These are phyloP conservation scores for Ambrosiella cleistominuta DNA, from an alignment of 2,329 filamentous ascomycete species.

Conservation along the genomic window DNA sequence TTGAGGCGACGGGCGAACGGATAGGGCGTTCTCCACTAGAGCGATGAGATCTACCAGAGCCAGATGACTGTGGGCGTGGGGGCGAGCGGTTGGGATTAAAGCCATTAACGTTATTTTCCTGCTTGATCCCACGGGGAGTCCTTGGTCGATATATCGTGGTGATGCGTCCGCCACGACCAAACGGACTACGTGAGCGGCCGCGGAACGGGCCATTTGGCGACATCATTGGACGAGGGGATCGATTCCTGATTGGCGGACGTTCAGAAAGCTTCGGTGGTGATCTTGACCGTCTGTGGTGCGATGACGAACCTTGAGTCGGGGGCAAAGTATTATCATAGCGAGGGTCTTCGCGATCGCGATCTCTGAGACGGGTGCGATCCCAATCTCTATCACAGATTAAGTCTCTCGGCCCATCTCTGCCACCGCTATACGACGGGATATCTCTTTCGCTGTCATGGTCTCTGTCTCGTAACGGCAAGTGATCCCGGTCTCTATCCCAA, in stretches of 20 bases:
- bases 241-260: conserved; percentile 4
- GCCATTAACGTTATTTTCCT: not conserved
- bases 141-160: conserved; percentile 9
- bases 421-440: conserved; percentile 14
- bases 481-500: conserved; percentile 1
- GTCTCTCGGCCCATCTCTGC: conserved; percentile 15
- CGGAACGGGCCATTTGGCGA: conserved; percentile 6
- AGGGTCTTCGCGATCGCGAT: conserved; percentile 18
- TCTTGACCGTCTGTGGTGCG: conserved; percentile 28
- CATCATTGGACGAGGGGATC: not conserved
- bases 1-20: not conserved
- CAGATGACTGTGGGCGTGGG: conserved; percentile 24
- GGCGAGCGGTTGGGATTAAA: conserved; percentile 15
- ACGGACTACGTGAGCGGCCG: conserved; percentile 9
- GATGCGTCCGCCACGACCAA: conserved; percentile 7
- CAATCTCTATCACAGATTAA: conserved; percentile 16
- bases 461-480: not conserved
- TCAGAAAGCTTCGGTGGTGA: conserved; percentile 27
- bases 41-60: conserved; percentile 34
- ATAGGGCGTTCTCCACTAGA: conserved; percentile 30
- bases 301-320: not conserved
- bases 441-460: conserved; percentile 19
- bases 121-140: conserved; percentile 1
- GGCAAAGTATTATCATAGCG: conserved; percentile 14
- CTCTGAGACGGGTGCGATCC: conserved; percentile 22